Evolutionary conservation across 495 filamentous ascomycete genomes (phyloP), one percentile per base, ranked within the genome.

Genomic region (Apodospora peruviana): DNA sequence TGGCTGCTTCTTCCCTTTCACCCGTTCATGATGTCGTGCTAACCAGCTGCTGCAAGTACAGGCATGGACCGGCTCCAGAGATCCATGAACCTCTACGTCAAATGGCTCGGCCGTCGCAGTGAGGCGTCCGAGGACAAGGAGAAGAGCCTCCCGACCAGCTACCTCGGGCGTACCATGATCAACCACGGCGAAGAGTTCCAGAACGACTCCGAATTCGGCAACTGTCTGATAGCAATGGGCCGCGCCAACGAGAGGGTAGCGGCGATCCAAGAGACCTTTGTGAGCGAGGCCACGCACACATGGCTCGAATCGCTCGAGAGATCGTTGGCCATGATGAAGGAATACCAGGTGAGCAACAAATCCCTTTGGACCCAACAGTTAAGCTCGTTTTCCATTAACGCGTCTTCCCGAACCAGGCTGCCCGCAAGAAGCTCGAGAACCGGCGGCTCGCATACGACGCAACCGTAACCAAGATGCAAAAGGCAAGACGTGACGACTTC

Each of bases 171-270:
- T 46, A 86, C 85, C 52, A 96, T 98, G 90, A 82, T 93, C 52
- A 71, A 70, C 56, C 91, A 97, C 63, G 91, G 91, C 50, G 91
- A 96, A 61, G 94, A 97, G 48, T 96, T 96, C 68, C 88, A 95
- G 55, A 71, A 77, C 9, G 85, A 93, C 59, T 95, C 90, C 0
- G 90, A 96, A 55, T 96, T 94, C 63, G 94, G 94, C 14, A 89
- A 87, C 56, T 94, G 86, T 62, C 75, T 98, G 38, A 84, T 84
- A 36, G 85, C 81, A 55, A 82, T 91, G 75, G 89, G 89, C 44
- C 77, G 84, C 52, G 81, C 88, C 39, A 91, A 97, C 59, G 94
- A 98, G 73, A 82, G 87, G 32, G 75, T 98, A 47, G 88, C 87
- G 2, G 82, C 88, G 25, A 76, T 90, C 34, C 94, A 98, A 58